Evolutionary conservation across 179 eudicot species (phyloP), one percentile per base, ranked within the genome.

Genomic region (Actinidia polygama): DNA sequence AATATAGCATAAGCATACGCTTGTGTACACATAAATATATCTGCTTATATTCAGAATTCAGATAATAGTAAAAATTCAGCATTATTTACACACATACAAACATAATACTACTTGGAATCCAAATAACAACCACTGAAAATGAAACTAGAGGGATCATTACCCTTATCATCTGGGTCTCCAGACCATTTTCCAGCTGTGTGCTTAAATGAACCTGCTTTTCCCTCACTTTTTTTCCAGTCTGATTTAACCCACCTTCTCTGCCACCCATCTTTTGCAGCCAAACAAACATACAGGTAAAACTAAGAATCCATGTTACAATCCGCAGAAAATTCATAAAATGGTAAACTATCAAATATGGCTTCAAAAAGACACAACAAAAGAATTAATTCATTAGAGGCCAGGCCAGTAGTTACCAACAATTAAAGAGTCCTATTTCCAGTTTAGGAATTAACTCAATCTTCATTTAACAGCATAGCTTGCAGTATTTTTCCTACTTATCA

Each of bases 111-210:
- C 44, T 26, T 14, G 1, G 49, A 83, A 50, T 36, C 51, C 54
- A 74, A 49, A 47, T 16, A 73, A 40, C 23, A 77, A 47, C 0
- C 26, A 79, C 24, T 14, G 81, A 76, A 74, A 78, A 76, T n/a
- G 10, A 76, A 81, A 24, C 6, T 40, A 61, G 57, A 14, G 61
- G 70, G 55, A 67, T 61, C 44, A 47, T 81, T 83, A 92, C 95
- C 95, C 89, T 86, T 91, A 75, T 92, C 92, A 82, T 92, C 93
- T 36, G 86, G 92, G 79, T 92, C 95, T 76, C 85, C 93, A 40
- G 93, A 66, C 95, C 95, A 92, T 47, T 85, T 90, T 51, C 95
- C 95, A 23, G 91, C 90, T 16, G 93, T 87, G 72, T 92, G 92
- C 85, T 92, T 92, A 77, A 88, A 92, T 12, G 87, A 79, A 66